phyloP scores from a whole-genome alignment of 2,329 filamentous ascomycete genomes.

The Coniosporium tulheliwenetii region DNA sequence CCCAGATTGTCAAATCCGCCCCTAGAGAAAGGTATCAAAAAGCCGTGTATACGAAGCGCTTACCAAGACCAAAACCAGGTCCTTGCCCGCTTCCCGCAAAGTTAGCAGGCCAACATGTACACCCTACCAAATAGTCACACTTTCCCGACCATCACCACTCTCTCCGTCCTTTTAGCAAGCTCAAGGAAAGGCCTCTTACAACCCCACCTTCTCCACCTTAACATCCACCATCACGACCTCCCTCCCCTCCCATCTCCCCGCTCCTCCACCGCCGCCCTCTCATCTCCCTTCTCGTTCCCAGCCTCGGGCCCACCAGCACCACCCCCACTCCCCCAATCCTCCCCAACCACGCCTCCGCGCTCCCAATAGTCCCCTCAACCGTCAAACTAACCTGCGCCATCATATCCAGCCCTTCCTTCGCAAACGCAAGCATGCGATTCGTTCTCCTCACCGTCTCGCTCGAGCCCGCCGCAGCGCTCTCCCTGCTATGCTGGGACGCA shows the following conservation, averaged over 20 bases:
- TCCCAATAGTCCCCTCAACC: slow-evolving; percentile 75
- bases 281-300: not conserved
- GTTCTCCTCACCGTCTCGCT: slow-evolving; percentile 40
- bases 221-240: not conserved
- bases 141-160: no score
- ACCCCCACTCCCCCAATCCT: slow-evolving; percentile 38
- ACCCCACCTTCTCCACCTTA: not conserved
- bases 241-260: not conserved
- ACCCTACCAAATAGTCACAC: no score
- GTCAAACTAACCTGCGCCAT: slow-evolving; percentile 81
- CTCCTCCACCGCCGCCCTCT: not conserved
- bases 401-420: slow-evolving; percentile 85
- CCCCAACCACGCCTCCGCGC: slow-evolving; percentile 84
- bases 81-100: no score
- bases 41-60: no score
- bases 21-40: no score
- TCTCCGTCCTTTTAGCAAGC: not conserved
- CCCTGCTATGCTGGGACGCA: slow-evolving; percentile 32
- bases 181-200: not conserved
- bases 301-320: not conserved
- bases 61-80: no score
- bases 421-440: slow-evolving; percentile 68
- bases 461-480: slow-evolving; percentile 15
- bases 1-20: no score
- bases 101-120: no score